phyloP scores from a whole-genome alignment of 441 rosid genomes.

The Raphanus hybrid region DNA sequence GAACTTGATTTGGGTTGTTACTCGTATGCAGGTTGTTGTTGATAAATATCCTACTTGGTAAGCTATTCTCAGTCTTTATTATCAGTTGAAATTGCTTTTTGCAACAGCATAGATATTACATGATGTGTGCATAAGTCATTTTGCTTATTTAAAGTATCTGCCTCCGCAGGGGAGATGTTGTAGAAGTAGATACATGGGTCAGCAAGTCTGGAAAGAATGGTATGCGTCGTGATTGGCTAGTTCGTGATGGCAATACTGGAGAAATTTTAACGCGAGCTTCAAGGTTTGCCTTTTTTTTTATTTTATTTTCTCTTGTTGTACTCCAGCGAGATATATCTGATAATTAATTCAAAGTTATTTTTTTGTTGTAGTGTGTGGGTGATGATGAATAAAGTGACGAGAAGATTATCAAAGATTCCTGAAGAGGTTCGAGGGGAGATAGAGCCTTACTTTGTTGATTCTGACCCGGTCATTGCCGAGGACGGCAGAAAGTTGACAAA shows the following conservation, averaged over 20 bases:
- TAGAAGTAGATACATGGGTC: conserved; percentile 92
- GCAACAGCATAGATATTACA: not conserved
- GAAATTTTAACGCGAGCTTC: conserved; percentile 88
- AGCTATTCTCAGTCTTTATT: conserved; percentile 29
- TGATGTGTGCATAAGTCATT: not conserved
- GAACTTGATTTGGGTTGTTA: conserved; percentile 95
- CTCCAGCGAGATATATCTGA: conserved; percentile 3
- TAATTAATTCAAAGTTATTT: not conserved
- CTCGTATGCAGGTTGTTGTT: conserved; percentile 88
- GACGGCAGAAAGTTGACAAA: conserved; percentile 89
- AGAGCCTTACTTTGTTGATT: conserved; percentile 72
- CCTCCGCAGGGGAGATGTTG: conserved; percentile 87
- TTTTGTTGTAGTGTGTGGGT: conserved; percentile 82
- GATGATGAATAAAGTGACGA: conserved; percentile 98
- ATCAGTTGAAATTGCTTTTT: too few relatives aligned
- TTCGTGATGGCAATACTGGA: conserved; percentile 77
- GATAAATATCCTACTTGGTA: conserved; percentile 97
- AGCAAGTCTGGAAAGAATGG: conserved; percentile 94
- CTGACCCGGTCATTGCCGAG: conserved; percentile 75
- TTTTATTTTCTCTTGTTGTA: conserved; percentile 1
- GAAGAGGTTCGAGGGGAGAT: conserved; percentile 92
- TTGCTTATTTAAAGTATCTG: conserved; percentile 23
- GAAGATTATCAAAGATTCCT: conserved; percentile 92
- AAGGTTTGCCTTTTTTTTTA: conserved; percentile 52
- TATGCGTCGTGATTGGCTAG: conserved; percentile 97